Percentiles rank a stretch among this genome's conserved stretches.
phyloP scores from a whole-genome alignment of 2,329 filamentous ascomycete species.

The Diaporthe humulicola region DNA sequence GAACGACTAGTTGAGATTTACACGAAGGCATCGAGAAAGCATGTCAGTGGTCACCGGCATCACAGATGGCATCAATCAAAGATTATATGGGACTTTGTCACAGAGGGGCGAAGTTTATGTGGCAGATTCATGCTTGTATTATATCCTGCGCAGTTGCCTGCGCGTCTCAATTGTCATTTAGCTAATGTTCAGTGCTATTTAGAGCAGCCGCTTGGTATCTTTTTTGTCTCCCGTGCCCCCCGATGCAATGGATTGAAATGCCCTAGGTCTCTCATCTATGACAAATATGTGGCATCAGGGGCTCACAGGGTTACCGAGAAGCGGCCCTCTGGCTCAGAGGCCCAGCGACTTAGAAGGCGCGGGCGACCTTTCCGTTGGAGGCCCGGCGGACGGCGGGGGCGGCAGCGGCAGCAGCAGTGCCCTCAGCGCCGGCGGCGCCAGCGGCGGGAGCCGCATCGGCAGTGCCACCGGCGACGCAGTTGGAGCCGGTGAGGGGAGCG shows the following conservation, averaged over 20 bases:
- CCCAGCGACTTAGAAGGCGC: background rate
- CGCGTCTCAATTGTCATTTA: slow-evolving; percentile 10
- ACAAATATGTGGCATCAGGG: background rate
- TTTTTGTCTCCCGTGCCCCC: background rate
- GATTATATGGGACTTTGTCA: background rate
- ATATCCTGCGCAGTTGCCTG: slow-evolving; percentile 9
- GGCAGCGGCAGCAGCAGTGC: background rate
- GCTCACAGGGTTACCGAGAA: background rate
- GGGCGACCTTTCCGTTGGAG: slow-evolving; percentile 14
- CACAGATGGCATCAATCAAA: background rate
- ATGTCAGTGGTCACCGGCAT: background rate
- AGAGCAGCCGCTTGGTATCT: slow-evolving; percentile 10
- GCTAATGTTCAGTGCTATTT: background rate
- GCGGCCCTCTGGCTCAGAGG: background rate
- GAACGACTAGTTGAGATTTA: no score
- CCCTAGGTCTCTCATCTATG: background rate
- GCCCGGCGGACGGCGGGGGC: slow-evolving; percentile 13
- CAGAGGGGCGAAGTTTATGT: background rate
- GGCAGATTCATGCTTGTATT: slow-evolving; percentile 5
- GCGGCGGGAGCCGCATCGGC: background rate
- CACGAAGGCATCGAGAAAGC: background rate
- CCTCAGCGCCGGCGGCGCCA: background rate
- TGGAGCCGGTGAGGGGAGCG: slow-evolving; percentile 24
- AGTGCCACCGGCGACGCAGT: slow-evolving; percentile 16
- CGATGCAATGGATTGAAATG: background rate